Evolutionary conservation across 345 rosid genomes (phyloP), one percentile per base, ranked within the genome.

Genomic region (Lepidium aucheri): DNA sequence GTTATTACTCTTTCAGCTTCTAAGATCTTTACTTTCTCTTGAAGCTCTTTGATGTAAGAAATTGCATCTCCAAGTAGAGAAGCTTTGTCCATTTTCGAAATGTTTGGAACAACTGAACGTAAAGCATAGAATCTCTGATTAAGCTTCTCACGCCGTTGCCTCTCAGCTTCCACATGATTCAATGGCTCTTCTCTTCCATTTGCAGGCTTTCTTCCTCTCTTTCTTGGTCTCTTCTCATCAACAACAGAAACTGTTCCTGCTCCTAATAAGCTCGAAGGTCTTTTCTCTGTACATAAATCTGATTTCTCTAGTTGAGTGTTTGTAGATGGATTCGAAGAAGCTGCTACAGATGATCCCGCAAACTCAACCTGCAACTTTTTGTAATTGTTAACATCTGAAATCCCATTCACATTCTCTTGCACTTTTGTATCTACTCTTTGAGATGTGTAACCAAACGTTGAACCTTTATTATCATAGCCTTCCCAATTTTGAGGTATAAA

Each of bases 21-120:
- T 86, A 94, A 76, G 43, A 52, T 58, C 79, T 80, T 90, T 16
- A 88, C 85, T 77, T 84, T 90, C 42, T 78, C 89, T 73, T 94
- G 99, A 57, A 94, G 97, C 80, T 94, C 99, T 39, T 86, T 88
- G 63, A 94, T 94, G 57, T 94, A 88, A 57, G 97, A 82, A 66
- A 94, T 94, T 18, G 97, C 97, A 69, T 94, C 99, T 57, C 92
- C 97, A 15, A 94, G 74, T 45, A 94, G 67, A 4, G 99, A 94
- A 13, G 99, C 99, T 77, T 94, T 94, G 72, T 94, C 99, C 99
- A 94, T 94, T 79, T 94, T 94, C 7, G 99, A 90, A 41, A 94
- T 90, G 75, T 94, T 94, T n/a, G 99, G 99, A 18, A 94, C 99
- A 42, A 94, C 99, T 9, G 99, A 86, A 2, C 99, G 79, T 50